phyloP scores from a whole-genome alignment of 768 basidiomycete genomes.

The Calocera viscosa region DNA sequence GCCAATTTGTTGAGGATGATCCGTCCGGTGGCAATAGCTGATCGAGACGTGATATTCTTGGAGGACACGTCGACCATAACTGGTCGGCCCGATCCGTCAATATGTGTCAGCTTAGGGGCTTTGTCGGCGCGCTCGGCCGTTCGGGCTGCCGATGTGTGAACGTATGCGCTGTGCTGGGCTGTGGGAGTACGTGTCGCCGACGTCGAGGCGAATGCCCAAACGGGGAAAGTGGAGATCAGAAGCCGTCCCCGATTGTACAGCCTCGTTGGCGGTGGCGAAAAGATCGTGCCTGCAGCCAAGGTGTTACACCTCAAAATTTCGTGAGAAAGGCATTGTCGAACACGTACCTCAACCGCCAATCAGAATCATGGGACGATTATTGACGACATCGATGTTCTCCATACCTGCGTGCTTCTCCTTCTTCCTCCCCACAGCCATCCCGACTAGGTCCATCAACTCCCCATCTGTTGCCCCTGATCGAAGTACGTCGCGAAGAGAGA shows the following conservation, averaged over 20 bases:
- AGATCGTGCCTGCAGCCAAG: constrained; percentile 9
- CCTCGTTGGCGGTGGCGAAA: background rate
- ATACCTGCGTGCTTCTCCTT: constrained; percentile 75
- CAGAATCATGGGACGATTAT: constrained; percentile 80
- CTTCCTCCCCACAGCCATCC: constrained; percentile 54
- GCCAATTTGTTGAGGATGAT: constrained; percentile 57
- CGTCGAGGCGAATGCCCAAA: background rate
- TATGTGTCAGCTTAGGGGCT: constrained; percentile 44
- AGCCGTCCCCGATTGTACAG: background rate
- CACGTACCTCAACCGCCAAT: constrained; percentile 72
- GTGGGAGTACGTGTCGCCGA: background rate
- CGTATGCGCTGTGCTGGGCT: background rate
- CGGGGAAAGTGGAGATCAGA: background rate
- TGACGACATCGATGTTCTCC: constrained; percentile 62
- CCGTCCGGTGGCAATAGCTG: constrained; percentile 60
- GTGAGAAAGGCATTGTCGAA: constrained; percentile 7
- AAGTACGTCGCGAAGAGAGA: constrained; percentile 66
- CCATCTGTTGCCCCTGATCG: constrained; percentile 52
- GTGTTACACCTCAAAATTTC: background rate
- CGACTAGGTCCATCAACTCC: constrained; percentile 48
- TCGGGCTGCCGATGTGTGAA: background rate
- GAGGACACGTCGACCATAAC: constrained; percentile 71
- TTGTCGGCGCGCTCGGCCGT: background rate
- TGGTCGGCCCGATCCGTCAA: constrained; percentile 57
- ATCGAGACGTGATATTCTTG: constrained; percentile 50